phyloP scores from a whole-genome alignment of 2,329 filamentous ascomycete species.

The Pseudocercospora vitis region DNA sequence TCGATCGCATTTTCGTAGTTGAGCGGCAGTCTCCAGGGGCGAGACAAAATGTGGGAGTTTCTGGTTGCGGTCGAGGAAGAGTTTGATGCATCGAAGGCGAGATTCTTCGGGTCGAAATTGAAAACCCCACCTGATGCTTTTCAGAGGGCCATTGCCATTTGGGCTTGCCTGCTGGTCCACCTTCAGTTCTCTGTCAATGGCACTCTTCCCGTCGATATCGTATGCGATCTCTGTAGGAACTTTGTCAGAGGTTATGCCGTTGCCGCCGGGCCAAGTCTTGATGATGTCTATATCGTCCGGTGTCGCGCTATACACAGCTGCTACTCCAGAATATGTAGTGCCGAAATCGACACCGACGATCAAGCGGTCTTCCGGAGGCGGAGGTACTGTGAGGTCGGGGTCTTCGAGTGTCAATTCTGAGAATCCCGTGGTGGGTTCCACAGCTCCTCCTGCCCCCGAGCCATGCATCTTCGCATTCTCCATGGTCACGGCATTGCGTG shows the following conservation, averaged over 20 bases:
- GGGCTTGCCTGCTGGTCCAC: neutral
- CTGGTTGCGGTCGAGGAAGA: conserved; percentile 78
- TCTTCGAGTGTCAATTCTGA: conserved; percentile 17
- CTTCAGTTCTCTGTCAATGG: conserved; percentile 2
- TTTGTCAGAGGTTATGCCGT: conserved; percentile 85
- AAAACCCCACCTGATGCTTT: conserved; percentile 70
- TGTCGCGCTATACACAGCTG: conserved; percentile 47
- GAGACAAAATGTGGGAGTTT: conserved; percentile 79
- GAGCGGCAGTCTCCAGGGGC: conserved; percentile 72
- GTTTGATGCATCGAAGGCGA: conserved; percentile 76
- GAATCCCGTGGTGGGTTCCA: neutral
- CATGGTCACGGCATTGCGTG: conserved; percentile 20
- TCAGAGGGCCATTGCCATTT: conserved; percentile 30
- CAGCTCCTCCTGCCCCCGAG: conserved; percentile 6
- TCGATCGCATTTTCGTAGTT: conserved; percentile 71
- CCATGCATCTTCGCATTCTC: conserved; percentile 19
- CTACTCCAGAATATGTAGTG: conserved; percentile 77
- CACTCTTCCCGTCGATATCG: conserved; percentile 47
- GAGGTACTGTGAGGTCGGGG: conserved; percentile 13
- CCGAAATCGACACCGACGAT: conserved; percentile 82
- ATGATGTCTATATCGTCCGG: conserved; percentile 81
- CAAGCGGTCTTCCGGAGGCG: conserved; percentile 54
- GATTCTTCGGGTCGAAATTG: conserved; percentile 77
- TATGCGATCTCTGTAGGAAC: conserved; percentile 75
- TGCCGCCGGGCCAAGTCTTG: conserved; percentile 79